Percentiles rank a stretch among this genome's conserved stretches.
Evolutionary conservation across 2,329 filamentous ascomycete genomes (phyloP).

Genomic region (Aureobasidium sp.): DNA sequence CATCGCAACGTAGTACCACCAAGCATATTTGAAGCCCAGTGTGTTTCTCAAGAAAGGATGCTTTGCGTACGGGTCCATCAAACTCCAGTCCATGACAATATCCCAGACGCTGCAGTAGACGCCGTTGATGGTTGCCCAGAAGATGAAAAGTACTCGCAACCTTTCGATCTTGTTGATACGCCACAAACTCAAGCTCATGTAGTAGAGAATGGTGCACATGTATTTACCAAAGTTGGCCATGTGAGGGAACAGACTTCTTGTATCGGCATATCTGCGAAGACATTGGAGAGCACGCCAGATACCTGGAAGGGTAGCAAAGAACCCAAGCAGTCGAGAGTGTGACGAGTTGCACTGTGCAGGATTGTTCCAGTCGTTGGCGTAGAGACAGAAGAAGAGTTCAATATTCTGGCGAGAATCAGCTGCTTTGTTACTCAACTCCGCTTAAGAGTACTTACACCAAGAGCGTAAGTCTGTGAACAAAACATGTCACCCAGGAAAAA

Average conservation of each 20-base stretch:
- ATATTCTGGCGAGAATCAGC: constrained; percentile 54
- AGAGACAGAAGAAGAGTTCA: constrained; percentile 90
- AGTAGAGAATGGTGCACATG: constrained; percentile 69
- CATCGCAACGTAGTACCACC: constrained; percentile 85
- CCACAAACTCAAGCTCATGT: constrained; percentile 72
- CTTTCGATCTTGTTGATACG: constrained; percentile 56
- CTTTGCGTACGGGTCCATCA: constrained; percentile 65
- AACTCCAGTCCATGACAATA: constrained; percentile 85
- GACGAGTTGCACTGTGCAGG: constrained; percentile 75
- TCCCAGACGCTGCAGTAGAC: constrained; percentile 89
- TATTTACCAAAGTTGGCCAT: constrained; percentile 92
- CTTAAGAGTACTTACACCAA: constrained; percentile 39
- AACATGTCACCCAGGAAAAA: constrained; percentile 98
- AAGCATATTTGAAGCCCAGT: constrained; percentile 67
- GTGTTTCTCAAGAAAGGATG: constrained; percentile 61
- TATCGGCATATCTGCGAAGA: constrained; percentile 80
- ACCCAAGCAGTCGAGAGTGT: constrained; percentile 75
- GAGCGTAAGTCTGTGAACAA: constrained; percentile 86
- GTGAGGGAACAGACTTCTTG: constrained; percentile 81
- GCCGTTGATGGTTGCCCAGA: constrained; percentile 71
- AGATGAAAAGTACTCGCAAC: constrained; percentile 64
- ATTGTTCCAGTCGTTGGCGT: constrained; percentile 66
- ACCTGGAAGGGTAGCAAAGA: constrained; percentile 73
- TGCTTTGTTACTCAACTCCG: background rate
- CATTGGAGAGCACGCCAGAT: constrained; percentile 91